Conservation (phyloP, 495 filamentous ascomycete species). For the Glonium stellatum region DNA sequence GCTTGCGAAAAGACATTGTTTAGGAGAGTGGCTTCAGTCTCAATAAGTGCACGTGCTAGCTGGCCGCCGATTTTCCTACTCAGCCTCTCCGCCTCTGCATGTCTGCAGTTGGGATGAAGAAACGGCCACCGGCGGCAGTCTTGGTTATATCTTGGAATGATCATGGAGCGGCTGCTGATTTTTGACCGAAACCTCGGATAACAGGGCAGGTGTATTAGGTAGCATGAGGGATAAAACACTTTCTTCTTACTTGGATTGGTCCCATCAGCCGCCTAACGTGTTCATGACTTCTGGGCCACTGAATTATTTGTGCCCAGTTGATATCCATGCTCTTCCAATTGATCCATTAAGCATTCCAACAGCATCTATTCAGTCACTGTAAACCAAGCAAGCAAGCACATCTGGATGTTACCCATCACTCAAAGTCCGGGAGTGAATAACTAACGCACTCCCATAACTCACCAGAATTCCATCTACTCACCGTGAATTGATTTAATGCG, state of each 20-base stretch:
- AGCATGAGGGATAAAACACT: slow-evolving; percentile 5
- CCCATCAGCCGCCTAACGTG: neutral
- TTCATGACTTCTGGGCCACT: neutral
- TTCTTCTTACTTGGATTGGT: neutral
- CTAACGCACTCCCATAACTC: no score
- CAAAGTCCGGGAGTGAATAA: no score
- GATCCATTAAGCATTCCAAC: no score
- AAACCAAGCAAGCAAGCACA: no score
- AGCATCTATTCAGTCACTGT: no score
- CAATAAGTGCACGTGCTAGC: neutral
- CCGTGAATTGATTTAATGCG: no score
- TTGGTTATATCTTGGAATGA: neutral
- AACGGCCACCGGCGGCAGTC: neutral
- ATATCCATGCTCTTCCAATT: no score
- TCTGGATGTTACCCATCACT: no score
- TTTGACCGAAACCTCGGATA: neutral
- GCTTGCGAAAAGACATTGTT: neutral
- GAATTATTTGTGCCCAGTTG: no score
- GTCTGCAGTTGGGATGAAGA: neutral
- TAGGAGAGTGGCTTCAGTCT: neutral
- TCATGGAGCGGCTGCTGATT: neutral
- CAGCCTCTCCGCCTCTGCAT: neutral
- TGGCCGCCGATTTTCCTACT: neutral
- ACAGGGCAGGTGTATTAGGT: neutral
- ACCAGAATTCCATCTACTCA: no score